Evolutionary conservation across 441 rosid species (phyloP), one percentile per base, ranked within the genome.

Genomic region (Pelargonium citronellum): DNA sequence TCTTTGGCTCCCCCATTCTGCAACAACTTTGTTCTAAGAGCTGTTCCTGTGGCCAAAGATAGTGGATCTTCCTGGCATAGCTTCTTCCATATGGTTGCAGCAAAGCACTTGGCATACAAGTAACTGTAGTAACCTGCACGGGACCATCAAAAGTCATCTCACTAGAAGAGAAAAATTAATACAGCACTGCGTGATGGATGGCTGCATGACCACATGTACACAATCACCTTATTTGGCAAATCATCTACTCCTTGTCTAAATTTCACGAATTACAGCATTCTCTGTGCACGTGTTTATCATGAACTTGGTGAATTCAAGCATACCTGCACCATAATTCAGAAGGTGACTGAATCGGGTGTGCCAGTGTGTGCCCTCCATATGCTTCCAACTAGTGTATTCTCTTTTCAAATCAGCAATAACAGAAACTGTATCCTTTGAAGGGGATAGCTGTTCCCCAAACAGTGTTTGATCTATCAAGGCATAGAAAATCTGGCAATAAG

Each of bases 1-100:
- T 86, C 94, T 83, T 87, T 91, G 12, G 97, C 96, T 79, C 99
- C 96, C 62, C 97, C 95, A 71, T 89, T 87, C 79, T 76, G 87
- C 61, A 94, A 80, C 47, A 94, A 69, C 67, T 86, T 90, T 44
- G 82, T 84, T 74, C 95, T 82, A 7, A 94, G 85, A 19, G 85
- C 83, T 44, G 80, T 79, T 69, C 99, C 97, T 0, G 92, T 84
- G 69, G 78, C 74, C 69, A 79, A 69, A 61, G 97, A 90, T 64
- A 95, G 86, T 1, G 99, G 98, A 84, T 95, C 97, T 17, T 88
- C 96, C 74, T 85, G 79, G 62, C 96, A 92, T 43, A 89, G 71
- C 67, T 89, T 92, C 71, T 83, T 79, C 97, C 99, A 95, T 81
- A 88, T 84, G 6, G 97, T 90, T 16, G 99, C 87, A 1, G 99